A percentile compares a stretch with the other conserved stretches of the same genome.
Conservation (phyloP, 805 yeast genomes). For the Candida glaebosa region DNA sequence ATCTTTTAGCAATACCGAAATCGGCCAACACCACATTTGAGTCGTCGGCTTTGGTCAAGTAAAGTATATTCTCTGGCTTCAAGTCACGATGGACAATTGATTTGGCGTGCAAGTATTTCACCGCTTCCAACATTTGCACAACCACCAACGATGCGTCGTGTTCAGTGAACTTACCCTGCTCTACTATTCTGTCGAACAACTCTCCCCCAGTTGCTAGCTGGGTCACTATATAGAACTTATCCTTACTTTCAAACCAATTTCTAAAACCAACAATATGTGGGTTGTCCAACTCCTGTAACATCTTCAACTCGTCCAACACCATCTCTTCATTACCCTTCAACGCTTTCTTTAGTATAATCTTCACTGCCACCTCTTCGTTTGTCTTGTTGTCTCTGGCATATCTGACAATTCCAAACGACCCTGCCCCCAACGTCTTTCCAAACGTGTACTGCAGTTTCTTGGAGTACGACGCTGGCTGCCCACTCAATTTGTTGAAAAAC, state of each 20-base stretch:
- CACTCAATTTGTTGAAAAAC: conserved; percentile 53
- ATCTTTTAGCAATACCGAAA: conserved; percentile 88
- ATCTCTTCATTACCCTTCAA: conserved; percentile 74
- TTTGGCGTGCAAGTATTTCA: conserved; percentile 68
- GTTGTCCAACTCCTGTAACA: conserved; percentile 67
- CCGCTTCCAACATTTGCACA: conserved; percentile 71
- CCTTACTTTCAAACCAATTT: conserved; percentile 92
- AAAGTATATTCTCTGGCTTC: conserved; percentile 90
- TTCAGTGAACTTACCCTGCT: conserved; percentile 83
- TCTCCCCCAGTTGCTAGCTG: conserved; percentile 97
- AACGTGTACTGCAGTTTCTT: conserved; percentile 71
- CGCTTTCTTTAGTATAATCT: conserved; percentile 83
- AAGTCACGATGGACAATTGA: conserved; percentile 91
- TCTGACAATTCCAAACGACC: conserved; percentile 90
- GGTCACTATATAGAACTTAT: conserved; percentile 89
- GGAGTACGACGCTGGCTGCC: conserved; percentile 68
- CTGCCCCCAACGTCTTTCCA: conserved; percentile 88
- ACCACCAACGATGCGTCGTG: conserved; percentile 77
- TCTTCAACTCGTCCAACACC: conserved; percentile 72
- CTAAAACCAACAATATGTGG: conserved; percentile 86
- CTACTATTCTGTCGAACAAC: conserved; percentile 79
- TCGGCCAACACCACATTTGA: conserved; percentile 87
- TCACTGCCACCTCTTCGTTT: conserved; percentile 79
- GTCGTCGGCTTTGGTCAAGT: conserved; percentile 49
- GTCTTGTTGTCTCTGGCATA: conserved; percentile 54